These are phyloP conservation scores for Phytophthora constricta DNA, from an alignment of 352 stramenopile genomes.

Conservation along the genomic window DNA sequence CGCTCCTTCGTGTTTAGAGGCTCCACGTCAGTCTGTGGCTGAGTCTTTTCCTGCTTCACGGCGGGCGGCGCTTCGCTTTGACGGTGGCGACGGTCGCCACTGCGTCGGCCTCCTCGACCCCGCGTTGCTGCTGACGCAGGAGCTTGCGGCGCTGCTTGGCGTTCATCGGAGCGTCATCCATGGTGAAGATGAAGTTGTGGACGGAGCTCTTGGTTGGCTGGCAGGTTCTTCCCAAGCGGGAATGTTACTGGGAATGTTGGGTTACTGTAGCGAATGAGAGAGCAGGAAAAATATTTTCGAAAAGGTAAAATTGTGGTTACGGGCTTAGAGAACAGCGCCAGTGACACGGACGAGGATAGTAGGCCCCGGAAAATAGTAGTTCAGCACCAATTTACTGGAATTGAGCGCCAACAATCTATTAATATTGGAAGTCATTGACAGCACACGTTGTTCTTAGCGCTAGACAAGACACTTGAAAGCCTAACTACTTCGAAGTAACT, in stretches of 20 bases:
- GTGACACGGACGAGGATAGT: too few species aligned
- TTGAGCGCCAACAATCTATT: too few species aligned
- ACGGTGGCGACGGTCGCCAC: too few species aligned
- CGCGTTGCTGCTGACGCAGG: conserved; percentile 63
- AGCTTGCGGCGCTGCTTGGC: conserved; percentile 84
- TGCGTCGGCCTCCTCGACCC: too few species aligned
- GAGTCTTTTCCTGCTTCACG: background rate
- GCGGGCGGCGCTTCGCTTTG: background rate
- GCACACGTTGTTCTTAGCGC: too few species aligned
- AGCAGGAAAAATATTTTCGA: background rate
- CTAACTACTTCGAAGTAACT: too few species aligned
- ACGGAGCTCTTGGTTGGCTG: background rate
- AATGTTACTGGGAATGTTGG: background rate
- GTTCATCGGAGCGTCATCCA: conserved; percentile 46
- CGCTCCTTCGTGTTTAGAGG: background rate
- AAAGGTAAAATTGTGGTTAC: too few species aligned
- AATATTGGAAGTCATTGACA: too few species aligned
- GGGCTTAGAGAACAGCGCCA: too few species aligned
- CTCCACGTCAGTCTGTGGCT: background rate
- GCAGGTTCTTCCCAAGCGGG: background rate
- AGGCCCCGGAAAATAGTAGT: too few species aligned
- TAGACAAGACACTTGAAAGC: too few species aligned
- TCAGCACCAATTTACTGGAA: too few species aligned
- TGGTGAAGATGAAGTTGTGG: background rate
- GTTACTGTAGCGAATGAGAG: background rate